Percentiles rank a stretch among this genome's conserved stretches.
These are phyloP conservation scores for Eimeria sp. DNA, from an alignment of 169 alveolate species.

Conservation along the genomic window DNA sequence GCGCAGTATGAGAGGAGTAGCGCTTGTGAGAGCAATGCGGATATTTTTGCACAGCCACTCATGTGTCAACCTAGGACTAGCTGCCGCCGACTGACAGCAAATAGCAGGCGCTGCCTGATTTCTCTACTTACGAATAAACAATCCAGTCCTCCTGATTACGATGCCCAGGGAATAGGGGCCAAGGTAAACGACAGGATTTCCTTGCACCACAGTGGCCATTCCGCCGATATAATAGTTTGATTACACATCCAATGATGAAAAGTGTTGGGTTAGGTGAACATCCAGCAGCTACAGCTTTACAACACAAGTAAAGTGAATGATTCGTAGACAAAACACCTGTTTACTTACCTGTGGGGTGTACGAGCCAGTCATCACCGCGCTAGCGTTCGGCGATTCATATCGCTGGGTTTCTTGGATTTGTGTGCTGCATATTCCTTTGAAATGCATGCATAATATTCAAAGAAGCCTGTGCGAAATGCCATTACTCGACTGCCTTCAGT, in stretches of 20 bases:
- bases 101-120: background rate
- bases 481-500: background rate
- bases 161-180: conserved; percentile 27
- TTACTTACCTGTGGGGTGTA: background rate
- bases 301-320: background rate
- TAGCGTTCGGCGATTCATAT: background rate
- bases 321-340: background rate
- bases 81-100: background rate
- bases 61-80: background rate
- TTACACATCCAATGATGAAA: background rate
- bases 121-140: background rate
- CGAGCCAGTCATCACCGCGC: background rate
- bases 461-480: background rate
- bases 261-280: background rate
- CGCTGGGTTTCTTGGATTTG: background rate
- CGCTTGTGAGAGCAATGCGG: background rate
- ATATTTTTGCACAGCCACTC: background rate
- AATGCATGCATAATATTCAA: background rate
- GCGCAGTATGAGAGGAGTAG: too few species aligned
- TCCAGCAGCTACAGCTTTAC: background rate
- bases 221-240: background rate
- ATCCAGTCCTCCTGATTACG: background rate
- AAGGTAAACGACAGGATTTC: background rate
- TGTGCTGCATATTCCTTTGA: background rate
- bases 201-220: background rate